These are phyloP conservation scores for Boletus eberwhitei DNA, from an alignment of 768 basidiomycete genomes.

Conservation along the genomic window DNA sequence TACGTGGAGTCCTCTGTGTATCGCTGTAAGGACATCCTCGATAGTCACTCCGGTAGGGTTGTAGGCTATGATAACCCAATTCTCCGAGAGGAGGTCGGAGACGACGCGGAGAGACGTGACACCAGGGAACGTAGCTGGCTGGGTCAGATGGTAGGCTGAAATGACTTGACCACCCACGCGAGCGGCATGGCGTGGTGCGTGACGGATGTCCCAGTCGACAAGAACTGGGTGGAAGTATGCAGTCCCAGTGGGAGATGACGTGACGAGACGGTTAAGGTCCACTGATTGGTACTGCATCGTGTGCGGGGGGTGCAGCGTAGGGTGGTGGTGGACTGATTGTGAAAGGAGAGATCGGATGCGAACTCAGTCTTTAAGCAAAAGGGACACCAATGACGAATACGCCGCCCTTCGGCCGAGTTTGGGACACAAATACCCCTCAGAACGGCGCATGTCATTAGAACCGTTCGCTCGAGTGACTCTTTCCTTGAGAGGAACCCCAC, in stretches of 20 bases:
- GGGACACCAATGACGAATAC: background rate
- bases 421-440: background rate
- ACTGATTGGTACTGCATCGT: slow-evolving; percentile 16
- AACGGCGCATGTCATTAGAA: background rate
- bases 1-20: slow-evolving; percentile 37
- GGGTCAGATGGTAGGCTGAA: slow-evolving; percentile 30
- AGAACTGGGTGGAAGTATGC: slow-evolving; percentile 12
- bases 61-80: slow-evolving; percentile 41
- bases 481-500: slow-evolving; percentile 15
- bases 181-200: slow-evolving; percentile 33
- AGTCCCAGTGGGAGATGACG: slow-evolving; percentile 8
- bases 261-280: slow-evolving; percentile 19
- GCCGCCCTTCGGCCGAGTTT: background rate
- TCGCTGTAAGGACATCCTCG: slow-evolving; percentile 47
- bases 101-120: slow-evolving; percentile 37
- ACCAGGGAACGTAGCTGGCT: slow-evolving; percentile 44
- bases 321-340: background rate
- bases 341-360: background rate
- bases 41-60: slow-evolving; percentile 49
- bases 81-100: slow-evolving; percentile 45
- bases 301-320: slow-evolving; percentile 2
- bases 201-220: slow-evolving; percentile 51
- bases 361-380: slow-evolving; percentile 15
- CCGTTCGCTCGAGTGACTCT: slow-evolving; percentile 8
- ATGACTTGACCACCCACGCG: slow-evolving; percentile 7